Conservation (phyloP, 2,329 filamentous ascomycete genomes). For the Sarocladium oryzae region DNA sequence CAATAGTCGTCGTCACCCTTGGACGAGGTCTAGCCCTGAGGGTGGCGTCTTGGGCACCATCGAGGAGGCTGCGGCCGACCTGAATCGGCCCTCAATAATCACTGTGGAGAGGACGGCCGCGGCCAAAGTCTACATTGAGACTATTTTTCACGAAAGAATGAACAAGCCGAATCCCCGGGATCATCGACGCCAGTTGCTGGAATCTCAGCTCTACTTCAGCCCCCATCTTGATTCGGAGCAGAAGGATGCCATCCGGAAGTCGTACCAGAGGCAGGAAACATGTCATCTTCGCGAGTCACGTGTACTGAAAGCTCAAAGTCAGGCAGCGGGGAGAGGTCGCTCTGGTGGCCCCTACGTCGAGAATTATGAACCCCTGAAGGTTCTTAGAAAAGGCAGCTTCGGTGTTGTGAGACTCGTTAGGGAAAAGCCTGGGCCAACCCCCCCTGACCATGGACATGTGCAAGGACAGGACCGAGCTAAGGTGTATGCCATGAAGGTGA, state of each 20-base stretch:
- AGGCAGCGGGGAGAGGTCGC: conserved; percentile 15
- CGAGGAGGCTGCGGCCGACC: conserved; percentile 21
- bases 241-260: conserved; percentile 42
- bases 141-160: conserved; percentile 69
- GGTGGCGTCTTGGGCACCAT: conserved; percentile 28
- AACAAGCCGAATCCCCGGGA: conserved; percentile 31
- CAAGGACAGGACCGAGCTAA: conserved; percentile 25
- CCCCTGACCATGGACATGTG: conserved; percentile 13
- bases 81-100: conserved; percentile 26
- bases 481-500: conserved; percentile 95
- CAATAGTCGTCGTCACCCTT: conserved; percentile 24
- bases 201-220: conserved; percentile 48
- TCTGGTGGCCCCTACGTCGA: conserved; percentile 16
- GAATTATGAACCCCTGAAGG: conserved; percentile 69
- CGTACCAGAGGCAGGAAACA: conserved; percentile 62
- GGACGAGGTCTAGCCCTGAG: conserved; percentile 31
- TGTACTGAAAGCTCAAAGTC: conserved; percentile 54
- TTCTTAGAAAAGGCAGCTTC: conserved; percentile 90
- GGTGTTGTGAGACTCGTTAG: conserved; percentile 83
- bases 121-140: conserved; percentile 82
- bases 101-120: conserved; percentile 76
- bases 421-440: conserved; percentile 40
- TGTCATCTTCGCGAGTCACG: conserved; percentile 69
- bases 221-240: conserved; percentile 49
- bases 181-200: conserved; percentile 27